phyloP scores from a whole-genome alignment of 2,329 filamentous ascomycete genomes.

The Colletotrichum acutatum region DNA sequence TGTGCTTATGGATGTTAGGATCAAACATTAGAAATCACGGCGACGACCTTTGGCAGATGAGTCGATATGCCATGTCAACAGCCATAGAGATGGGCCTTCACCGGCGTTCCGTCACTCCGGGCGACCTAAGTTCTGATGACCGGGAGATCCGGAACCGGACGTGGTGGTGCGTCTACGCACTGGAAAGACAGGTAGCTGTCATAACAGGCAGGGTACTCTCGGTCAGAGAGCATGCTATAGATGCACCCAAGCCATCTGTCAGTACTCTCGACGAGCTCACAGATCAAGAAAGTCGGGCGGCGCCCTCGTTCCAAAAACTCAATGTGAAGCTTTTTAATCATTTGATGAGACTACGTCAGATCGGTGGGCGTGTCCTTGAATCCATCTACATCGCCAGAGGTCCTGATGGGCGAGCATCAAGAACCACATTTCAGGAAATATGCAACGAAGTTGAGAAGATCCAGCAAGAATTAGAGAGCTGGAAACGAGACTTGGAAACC shows the following conservation, averaged over 20 bases:
- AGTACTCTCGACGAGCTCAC: conserved; percentile 35
- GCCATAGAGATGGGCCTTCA: conserved; percentile 41
- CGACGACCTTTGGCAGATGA: conserved; percentile 42
- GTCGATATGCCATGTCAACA: conserved; percentile 41
- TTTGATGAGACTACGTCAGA: conserved; percentile 35
- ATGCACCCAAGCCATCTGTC: conserved; percentile 35
- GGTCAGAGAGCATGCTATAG: conserved; percentile 39
- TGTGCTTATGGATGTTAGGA: conserved; percentile 41
- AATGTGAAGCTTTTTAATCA: conserved; percentile 29
- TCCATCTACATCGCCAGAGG: conserved; percentile 41
- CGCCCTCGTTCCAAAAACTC: conserved; percentile 34
- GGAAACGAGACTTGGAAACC: conserved; percentile 36
- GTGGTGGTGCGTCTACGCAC: conserved; percentile 40
- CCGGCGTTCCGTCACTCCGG: conserved; percentile 37
- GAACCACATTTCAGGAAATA: conserved; percentile 39
- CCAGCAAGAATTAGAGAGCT: conserved; percentile 35
- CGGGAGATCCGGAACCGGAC: conserved; percentile 38
- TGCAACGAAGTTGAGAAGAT: conserved; percentile 36
- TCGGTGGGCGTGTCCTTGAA: conserved; percentile 40
- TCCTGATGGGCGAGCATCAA: conserved; percentile 36
- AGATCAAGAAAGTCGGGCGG: conserved; percentile 20
- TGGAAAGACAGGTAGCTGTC: conserved; percentile 40
- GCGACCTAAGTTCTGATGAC: conserved; percentile 37
- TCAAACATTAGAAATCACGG: conserved; percentile 34
- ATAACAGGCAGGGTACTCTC: conserved; percentile 40